phyloP scores from a whole-genome alignment of 495 filamentous ascomycete species.

The Penicillium bialowiezense region DNA sequence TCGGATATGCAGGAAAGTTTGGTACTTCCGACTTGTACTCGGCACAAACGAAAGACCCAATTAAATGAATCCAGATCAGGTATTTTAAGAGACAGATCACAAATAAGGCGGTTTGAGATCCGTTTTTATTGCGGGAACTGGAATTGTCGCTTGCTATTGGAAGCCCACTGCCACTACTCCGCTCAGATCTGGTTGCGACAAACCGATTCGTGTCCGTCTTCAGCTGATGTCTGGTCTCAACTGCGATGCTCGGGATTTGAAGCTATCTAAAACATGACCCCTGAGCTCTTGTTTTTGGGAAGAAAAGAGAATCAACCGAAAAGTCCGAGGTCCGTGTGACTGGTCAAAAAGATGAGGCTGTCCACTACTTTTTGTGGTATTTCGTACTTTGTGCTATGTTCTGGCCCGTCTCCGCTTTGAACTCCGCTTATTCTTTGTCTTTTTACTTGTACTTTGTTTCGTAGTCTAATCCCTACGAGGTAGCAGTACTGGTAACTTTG shows the following conservation, averaged over 20 bases:
- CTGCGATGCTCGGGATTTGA: no score
- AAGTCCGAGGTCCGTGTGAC: conserved; percentile 2
- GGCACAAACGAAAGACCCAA: background rate
- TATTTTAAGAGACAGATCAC: conserved; percentile 15
- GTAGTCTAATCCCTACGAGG: no score
- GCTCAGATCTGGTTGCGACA: background rate
- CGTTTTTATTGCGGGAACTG: background rate
- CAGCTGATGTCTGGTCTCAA: background rate
- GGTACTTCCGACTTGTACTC: background rate
- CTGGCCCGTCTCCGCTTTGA: conserved; percentile 10
- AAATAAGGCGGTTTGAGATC: background rate
- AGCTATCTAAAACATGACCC: no score
- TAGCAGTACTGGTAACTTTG: no score
- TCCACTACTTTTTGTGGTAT: background rate
- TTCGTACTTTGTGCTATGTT: conserved; percentile 1
- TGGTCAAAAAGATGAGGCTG: background rate
- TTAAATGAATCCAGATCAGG: no score
- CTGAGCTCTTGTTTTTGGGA: background rate
- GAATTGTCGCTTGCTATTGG: background rate
- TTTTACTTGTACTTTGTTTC: no score
- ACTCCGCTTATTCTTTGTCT: background rate
- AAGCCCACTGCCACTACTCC: background rate
- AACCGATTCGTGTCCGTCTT: background rate
- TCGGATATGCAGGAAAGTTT: conserved; percentile 3
- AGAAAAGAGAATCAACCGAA: no score